These are phyloP conservation scores for Glycine soja DNA, from an alignment of 306 rosid genomes.

Conservation along the genomic window DNA sequence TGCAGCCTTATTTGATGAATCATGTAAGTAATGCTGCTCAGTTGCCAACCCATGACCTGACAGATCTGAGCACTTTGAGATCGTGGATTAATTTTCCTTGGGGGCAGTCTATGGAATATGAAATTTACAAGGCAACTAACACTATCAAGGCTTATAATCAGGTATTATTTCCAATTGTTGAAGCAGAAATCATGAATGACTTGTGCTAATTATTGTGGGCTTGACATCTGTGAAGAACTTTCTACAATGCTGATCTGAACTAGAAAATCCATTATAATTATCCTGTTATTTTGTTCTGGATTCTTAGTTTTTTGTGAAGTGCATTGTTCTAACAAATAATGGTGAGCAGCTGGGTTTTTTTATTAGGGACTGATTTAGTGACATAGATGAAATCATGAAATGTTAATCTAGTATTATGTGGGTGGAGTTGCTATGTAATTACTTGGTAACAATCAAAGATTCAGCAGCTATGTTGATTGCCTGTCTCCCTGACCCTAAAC, in stretches of 20 bases:
- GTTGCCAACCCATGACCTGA: constrained; percentile 85
- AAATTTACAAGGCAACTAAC: constrained; percentile 90
- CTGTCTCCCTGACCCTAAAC: background rate
- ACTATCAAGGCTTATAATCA: constrained; percentile 70
- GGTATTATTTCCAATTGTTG: constrained; percentile 53
- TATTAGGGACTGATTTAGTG: background rate
- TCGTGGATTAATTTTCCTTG: constrained; percentile 96
- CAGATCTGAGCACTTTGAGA: constrained; percentile 92
- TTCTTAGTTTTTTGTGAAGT: constrained; percentile 1
- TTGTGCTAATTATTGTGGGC: background rate
- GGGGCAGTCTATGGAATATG: constrained; percentile 95
- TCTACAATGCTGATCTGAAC: constrained; percentile 19
- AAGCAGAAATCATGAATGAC: constrained; percentile 5
- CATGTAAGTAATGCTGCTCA: constrained; percentile 95
- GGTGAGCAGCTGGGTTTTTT: background rate
- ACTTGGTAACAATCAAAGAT: background rate
- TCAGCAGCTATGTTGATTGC: constrained; percentile 22
- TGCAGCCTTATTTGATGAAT: constrained; percentile 89
- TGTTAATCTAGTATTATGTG: background rate
- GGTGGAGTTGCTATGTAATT: background rate
- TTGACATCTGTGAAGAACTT: constrained; percentile 19
- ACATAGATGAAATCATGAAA: background rate
- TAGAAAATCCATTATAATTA: background rate
- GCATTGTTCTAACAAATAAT: background rate
- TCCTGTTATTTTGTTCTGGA: constrained; percentile 1